Evolutionary conservation across 2,329 filamentous ascomycete species (phyloP).

Genomic region (Xylaria arbuscula): DNA sequence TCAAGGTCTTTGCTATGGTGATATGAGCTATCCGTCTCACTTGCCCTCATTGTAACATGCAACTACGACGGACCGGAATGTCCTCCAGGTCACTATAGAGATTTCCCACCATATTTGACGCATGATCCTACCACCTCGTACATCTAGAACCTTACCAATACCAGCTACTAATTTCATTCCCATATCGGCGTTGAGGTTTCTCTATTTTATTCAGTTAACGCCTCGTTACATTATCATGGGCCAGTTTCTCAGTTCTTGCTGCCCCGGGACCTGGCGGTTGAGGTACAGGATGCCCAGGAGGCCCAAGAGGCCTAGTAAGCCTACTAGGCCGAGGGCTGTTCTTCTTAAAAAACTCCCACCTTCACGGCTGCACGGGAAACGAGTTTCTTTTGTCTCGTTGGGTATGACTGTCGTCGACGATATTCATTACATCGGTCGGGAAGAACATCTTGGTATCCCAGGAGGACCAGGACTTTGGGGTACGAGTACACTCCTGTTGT

Average conservation of each 20-base stretch:
- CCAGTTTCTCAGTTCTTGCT: background rate
- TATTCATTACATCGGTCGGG: background rate
- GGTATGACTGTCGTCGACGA: background rate
- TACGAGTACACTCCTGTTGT: constrained; percentile 14
- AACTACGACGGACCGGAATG: background rate
- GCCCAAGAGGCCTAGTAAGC: too few relatives aligned
- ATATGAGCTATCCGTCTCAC: background rate
- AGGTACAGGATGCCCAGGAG: too few relatives aligned
- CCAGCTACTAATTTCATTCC: background rate
- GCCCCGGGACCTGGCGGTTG: too few relatives aligned
- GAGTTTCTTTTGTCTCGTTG: constrained; percentile 22
- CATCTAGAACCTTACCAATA: background rate
- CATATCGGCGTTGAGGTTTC: background rate
- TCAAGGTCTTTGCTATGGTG: background rate
- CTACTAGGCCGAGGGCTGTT: background rate
- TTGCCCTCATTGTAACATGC: background rate
- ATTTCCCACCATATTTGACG: background rate
- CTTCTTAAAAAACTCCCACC: background rate
- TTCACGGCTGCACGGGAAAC: too few relatives aligned
- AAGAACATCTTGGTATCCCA: background rate
- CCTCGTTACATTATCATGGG: constrained; percentile 15
- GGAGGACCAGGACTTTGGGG: constrained; percentile 27
- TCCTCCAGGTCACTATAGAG: background rate
- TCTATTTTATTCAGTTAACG: background rate
- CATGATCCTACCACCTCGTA: background rate